Evolutionary conservation across 108 stramenopile genomes (phyloP).

Genomic region (Cyclotella atomus): DNA sequence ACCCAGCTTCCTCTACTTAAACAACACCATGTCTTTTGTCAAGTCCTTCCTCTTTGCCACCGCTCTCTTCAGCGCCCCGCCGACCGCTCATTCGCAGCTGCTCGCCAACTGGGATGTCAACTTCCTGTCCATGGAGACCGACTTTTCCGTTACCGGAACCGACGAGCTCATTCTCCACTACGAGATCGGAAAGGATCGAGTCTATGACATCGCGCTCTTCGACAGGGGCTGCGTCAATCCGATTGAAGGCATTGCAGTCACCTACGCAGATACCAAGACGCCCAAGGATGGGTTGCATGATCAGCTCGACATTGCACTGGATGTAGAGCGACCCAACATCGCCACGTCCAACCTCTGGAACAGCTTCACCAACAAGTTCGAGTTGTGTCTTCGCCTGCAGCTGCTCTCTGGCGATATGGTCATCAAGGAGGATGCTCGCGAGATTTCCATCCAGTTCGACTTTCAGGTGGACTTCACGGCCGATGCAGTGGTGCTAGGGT

Average conservation of each 20-base stretch:
- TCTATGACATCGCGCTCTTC: conserved; percentile 23
- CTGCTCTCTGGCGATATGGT: conserved; percentile 15
- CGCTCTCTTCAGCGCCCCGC: conserved; percentile 10
- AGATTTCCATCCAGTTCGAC: conserved; percentile 27
- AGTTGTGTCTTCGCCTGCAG: conserved; percentile 34
- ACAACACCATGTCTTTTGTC: conserved; percentile 8
- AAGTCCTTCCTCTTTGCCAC: conserved; percentile 21
- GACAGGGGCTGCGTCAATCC: conserved; percentile 21
- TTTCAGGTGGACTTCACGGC: conserved; percentile 28
- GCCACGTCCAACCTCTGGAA: conserved; percentile 26
- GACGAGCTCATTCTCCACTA: conserved; percentile 19
- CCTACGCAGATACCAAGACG: not conserved
- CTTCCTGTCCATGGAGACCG: conserved; percentile 8
- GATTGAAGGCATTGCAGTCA: conserved; percentile 22
- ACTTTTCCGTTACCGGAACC: conserved; percentile 12
- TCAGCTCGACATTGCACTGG: conserved; percentile 16
- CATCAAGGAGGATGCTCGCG: conserved; percentile 30
- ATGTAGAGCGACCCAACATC: conserved; percentile 23
- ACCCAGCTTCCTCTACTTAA: not conserved
- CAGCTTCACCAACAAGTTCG: not conserved
- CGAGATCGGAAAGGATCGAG: conserved; percentile 8
- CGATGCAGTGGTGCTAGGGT: not conserved
- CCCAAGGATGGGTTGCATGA: conserved; percentile 28
- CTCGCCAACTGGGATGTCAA: conserved; percentile 45
- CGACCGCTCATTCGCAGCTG: conserved; percentile 2